A percentile compares a stretch with the other conserved stretches of the same genome.
phyloP scores from a whole-genome alignment of 2,329 filamentous ascomycete species.

The Lasiodiplodia sp. region DNA sequence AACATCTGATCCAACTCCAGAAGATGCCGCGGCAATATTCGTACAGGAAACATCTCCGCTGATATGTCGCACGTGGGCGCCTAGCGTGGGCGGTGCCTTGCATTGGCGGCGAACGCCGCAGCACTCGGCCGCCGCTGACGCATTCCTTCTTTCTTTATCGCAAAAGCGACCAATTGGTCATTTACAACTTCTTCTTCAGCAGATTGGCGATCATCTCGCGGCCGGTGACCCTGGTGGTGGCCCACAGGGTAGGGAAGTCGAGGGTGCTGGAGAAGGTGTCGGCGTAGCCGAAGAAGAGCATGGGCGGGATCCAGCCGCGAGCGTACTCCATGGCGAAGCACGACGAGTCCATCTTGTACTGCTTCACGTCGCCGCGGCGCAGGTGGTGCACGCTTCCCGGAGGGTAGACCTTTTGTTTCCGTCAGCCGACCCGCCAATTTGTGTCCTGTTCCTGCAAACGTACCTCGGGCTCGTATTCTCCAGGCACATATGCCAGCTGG shows the following conservation, averaged over 20 bases:
- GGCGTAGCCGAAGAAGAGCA: conserved; percentile 89
- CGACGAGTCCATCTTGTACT: conserved; percentile 79
- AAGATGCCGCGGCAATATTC: not conserved
- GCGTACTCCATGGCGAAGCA: conserved; percentile 88
- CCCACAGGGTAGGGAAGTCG: conserved; percentile 85
- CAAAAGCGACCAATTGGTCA: not conserved
- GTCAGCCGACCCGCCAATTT: not conserved
- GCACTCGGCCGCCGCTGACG: not conserved
- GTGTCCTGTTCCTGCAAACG: not conserved
- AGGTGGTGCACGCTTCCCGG: conserved; percentile 76
- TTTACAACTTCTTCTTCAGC: conserved; percentile 72
- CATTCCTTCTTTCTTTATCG: not conserved
- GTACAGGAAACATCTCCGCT: conserved; percentile 2
- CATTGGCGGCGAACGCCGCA: not conserved
- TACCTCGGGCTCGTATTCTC: conserved; percentile 68
- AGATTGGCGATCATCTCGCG: conserved; percentile 79
- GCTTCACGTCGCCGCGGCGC: conserved; percentile 74
- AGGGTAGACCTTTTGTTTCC: conserved; percentile 61
- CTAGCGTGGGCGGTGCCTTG: conserved; percentile 7
- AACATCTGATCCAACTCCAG: not conserved
- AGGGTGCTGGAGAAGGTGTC: conserved; percentile 82
- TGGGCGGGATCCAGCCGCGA: conserved; percentile 88
- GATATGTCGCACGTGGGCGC: not conserved
- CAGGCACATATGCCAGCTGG: conserved; percentile 77
- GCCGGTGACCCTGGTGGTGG: conserved; percentile 76